Base-by-base conservation (phyloP, 2,329 filamentous ascomycete genomes). In the Pseudophaeomoniella oleicola region DNA sequence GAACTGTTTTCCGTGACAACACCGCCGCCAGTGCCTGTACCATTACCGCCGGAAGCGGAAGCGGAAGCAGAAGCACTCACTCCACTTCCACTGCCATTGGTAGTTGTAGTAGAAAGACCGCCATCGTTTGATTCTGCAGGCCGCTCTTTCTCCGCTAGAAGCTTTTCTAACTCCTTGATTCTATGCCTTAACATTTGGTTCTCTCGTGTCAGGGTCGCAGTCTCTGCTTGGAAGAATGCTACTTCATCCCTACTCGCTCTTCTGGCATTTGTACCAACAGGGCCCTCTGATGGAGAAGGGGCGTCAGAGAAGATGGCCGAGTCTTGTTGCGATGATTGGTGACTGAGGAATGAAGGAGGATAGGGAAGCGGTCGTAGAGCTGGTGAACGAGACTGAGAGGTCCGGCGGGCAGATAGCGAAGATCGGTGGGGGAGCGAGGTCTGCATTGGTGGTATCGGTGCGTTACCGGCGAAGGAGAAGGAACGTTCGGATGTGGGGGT, bases 201-300 rank as follows among this genome's bases (percentile, higher is more conserved):
- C 40, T 67, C 64, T 30, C 64, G 53, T 6, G 54, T 56, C 18
- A 67, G 45, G 44, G 55, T 64, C 17, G 59, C 54, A 5, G 61
- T 61, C 42, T 67, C 63, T 14, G 63, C 59, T 43, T 67, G 63
- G 41, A 63, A 65, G 42, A 56, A 66, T 12, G 61, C 55, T 36
- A 50, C 54, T 37, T 67, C 64, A 39, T 67, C 63, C 33, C 62
- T 53, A 43, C 61, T 62, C 19, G 58, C 52, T 31, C 59, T 45
- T 34, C 53, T 45, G 4, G 52, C 50, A 11, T 39, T 35, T 13
- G 55, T 39, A 52, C 54, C 29, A 43, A 50, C 36, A 40, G 44
- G 19, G 40, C 48, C 15, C 54, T 42, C 42, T 10, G 43, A 49
- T 15, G 13, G 45, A 47, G 10, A 43, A 52, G 3, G 41, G 44